A percentile compares a stretch with the other conserved stretches of the same genome.
Evolutionary conservation across 129 eudicot genomes (phyloP).

Genomic region (Lactuca sativa): DNA sequence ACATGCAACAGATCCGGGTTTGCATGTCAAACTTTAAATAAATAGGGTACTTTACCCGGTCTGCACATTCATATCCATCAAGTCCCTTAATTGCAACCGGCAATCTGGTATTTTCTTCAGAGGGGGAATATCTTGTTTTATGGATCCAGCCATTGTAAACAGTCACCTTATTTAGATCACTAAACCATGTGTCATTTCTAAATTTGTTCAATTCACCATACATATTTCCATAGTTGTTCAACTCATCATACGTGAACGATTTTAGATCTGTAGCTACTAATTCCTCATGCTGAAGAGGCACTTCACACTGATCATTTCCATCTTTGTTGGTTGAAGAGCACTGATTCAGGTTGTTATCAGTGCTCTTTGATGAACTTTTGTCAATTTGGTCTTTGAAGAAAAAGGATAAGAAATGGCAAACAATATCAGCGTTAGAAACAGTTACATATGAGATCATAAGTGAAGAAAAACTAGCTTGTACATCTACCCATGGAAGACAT

Average conservation of each 20-base stretch:
- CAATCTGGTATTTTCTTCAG: not conserved
- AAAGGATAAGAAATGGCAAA: not conserved
- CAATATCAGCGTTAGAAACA: not conserved
- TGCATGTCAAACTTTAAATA: not conserved
- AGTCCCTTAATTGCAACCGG: conserved; percentile 13
- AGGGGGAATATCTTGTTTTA: conserved; percentile 13
- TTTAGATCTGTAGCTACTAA: conserved; percentile 7
- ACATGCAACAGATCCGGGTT: not conserved
- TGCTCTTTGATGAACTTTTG: not conserved
- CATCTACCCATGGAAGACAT: not conserved
- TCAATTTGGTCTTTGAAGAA: conserved; percentile 15
- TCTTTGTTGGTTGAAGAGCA: conserved; percentile 5
- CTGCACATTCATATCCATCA: not conserved
- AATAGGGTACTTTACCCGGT: conserved; percentile 1
- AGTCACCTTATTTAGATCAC: not conserved
- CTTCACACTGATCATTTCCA: not conserved
- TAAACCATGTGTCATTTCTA: not conserved
- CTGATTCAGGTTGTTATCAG: not conserved
- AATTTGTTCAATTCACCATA: not conserved
- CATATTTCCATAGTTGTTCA: not conserved
- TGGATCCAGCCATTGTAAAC: conserved; percentile 22
- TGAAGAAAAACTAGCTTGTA: too few relatives aligned
- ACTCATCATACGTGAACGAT: conserved; percentile 1
- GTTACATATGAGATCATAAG: too few relatives aligned
- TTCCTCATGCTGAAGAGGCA: not conserved